These are phyloP conservation scores for Populus pruinosa DNA, from an alignment of 345 rosid species.

Conservation along the genomic window DNA sequence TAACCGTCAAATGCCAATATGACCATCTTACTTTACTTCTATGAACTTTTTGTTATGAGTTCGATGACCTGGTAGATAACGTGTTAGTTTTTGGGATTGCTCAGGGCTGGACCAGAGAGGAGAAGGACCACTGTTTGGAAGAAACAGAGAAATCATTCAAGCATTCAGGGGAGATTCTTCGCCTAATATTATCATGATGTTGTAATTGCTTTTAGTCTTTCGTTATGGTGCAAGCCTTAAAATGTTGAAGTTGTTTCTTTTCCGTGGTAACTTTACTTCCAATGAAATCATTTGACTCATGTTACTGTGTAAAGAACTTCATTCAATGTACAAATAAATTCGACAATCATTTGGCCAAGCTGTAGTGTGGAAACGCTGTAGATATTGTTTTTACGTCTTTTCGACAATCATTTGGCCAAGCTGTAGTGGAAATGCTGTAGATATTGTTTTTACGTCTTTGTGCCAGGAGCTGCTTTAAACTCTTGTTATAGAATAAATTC, in stretches of 20 bases:
- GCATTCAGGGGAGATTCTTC: conserved; percentile 85
- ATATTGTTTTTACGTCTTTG: neutral
- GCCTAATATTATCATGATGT: conserved; percentile 61
- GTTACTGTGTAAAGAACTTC: neutral
- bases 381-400: neutral
- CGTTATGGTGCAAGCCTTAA: conserved; percentile 10
- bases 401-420: neutral
- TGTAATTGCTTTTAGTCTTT: neutral
- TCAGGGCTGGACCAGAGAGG: conserved; percentile 85
- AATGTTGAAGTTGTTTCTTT: neutral
- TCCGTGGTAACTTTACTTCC: neutral
- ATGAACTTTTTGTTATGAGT: neutral
- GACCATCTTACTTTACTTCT: neutral
- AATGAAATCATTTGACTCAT: neutral
- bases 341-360: neutral
- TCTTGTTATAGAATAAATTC: neutral
- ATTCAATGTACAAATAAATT: neutral
- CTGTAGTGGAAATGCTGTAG: neutral
- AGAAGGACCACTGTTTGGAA: conserved; percentile 87
- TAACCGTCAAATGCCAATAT: neutral
- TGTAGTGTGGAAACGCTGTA: neutral
- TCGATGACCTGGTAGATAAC: neutral
- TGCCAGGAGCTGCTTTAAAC: neutral
- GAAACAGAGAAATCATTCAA: conserved; percentile 95
- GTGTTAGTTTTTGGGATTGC: conserved; percentile 3